A percentile compares a stretch with the other conserved stretches of the same genome.
Evolutionary conservation across 768 basidiomycete species (phyloP).

Genomic region (Amanita exitialis): DNA sequence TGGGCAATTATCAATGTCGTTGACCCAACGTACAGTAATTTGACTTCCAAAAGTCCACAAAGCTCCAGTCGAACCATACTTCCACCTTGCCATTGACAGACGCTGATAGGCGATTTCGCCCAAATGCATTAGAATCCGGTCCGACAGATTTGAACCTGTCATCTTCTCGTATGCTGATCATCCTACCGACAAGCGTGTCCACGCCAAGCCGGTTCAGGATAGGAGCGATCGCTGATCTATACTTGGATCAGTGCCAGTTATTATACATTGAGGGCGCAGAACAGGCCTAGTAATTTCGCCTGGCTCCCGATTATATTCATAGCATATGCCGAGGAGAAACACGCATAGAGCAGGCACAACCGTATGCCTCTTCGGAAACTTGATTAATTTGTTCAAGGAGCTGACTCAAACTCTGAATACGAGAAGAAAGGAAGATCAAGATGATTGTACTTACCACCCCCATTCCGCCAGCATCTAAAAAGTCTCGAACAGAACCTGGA

Average conservation of each 20-base stretch:
- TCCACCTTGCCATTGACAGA: conserved; percentile 57
- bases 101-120: conserved; percentile 31
- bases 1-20: background rate
- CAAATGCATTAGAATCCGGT: conserved; percentile 71
- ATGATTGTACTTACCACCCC: conserved; percentile 59
- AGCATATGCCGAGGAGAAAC: conserved; percentile 88
- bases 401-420: conserved; percentile 27
- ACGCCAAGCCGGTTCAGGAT: conserved; percentile 87
- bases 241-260: background rate
- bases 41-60: conserved; percentile 98
- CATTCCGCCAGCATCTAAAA: conserved; percentile 83
- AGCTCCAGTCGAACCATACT: conserved; percentile 97
- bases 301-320: conserved; percentile 93
- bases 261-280: background rate
- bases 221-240: conserved; percentile 75
- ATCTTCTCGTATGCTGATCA: conserved; percentile 85
- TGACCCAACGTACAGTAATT: conserved; percentile 67
- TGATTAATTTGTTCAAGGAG: conserved; percentile 94
- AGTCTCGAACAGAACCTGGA: conserved; percentile 76
- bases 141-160: conserved; percentile 85
- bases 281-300: conserved; percentile 88
- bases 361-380: conserved; percentile 71
- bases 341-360: conserved; percentile 85
- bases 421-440: background rate
- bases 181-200: conserved; percentile 79